Evolutionary conservation across 1,284 basidiomycete species (phyloP).

Genomic region (Bjerkandera adusta): DNA sequence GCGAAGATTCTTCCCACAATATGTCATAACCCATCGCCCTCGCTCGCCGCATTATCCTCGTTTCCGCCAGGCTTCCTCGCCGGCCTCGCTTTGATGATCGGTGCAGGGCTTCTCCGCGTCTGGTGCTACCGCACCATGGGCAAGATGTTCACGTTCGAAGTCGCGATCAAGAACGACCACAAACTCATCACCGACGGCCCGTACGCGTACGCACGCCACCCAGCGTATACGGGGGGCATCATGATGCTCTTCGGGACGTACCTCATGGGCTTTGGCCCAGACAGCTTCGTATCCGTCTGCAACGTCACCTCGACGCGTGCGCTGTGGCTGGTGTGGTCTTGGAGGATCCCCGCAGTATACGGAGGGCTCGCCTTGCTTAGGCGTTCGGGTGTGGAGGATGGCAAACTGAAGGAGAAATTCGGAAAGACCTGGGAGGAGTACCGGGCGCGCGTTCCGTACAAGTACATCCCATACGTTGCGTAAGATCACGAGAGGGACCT

Average conservation of each 20-base stretch:
- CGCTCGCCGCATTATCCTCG: too few species aligned
- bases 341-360: too few species aligned
- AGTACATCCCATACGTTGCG: slow-evolving; percentile 52
- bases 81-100: not conserved
- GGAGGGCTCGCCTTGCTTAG: too few species aligned
- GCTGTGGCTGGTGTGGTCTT: too few species aligned
- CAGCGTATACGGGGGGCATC: slow-evolving; percentile 8
- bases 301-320: too few species aligned
- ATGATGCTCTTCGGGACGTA: not conserved
- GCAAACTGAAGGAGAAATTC: slow-evolving; percentile 47
- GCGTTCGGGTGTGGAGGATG: slow-evolving; percentile 51
- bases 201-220: slow-evolving; percentile 10
- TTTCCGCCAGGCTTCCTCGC: too few species aligned
- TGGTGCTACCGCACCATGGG: not conserved
- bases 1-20: not conserved
- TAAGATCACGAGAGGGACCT: too few species aligned
- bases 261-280: too few species aligned
- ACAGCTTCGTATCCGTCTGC: too few species aligned
- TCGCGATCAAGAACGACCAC: slow-evolving; percentile 4
- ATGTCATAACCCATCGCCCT: not conserved
- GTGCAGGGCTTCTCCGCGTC: not conserved
- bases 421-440: slow-evolving; percentile 50
- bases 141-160: slow-evolving; percentile 7
- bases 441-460: slow-evolving; percentile 43
- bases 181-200: slow-evolving; percentile 5